These are phyloP conservation scores for Cordyceps militaris DNA, from an alignment of 2,329 filamentous ascomycete species.

Conservation along the genomic window DNA sequence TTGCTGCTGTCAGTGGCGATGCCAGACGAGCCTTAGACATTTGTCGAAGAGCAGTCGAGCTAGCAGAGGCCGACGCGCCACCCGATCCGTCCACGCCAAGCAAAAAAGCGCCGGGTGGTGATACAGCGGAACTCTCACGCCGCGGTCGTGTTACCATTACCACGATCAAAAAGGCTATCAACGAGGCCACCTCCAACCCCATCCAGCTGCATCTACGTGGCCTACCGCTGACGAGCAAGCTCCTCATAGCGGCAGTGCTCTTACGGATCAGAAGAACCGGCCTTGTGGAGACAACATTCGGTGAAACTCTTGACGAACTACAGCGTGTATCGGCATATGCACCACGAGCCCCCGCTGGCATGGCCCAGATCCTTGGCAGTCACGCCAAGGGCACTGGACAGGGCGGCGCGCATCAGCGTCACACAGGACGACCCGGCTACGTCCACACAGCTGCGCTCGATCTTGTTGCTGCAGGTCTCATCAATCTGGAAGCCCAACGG, in stretches of 20 bases:
- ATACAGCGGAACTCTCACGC: slow-evolving; percentile 21
- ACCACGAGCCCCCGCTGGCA: slow-evolving; percentile 28
- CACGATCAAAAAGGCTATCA: slow-evolving; percentile 89
- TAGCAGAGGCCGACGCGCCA: slow-evolving; percentile 68
- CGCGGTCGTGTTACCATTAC: slow-evolving; percentile 71
- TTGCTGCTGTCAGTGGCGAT: slow-evolving; percentile 92
- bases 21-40: slow-evolving; percentile 90
- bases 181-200: slow-evolving; percentile 88
- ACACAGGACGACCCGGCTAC: slow-evolving; percentile 27
- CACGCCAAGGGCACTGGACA: slow-evolving; percentile 22
- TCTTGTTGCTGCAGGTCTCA: slow-evolving; percentile 77
- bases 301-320: slow-evolving; percentile 78
- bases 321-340: slow-evolving; percentile 32
- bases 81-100: slow-evolving; percentile 54
- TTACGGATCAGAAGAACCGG: slow-evolving; percentile 75
- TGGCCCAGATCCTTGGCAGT: slow-evolving; percentile 29
- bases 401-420: slow-evolving; percentile 21
- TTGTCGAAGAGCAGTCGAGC: slow-evolving; percentile 87
- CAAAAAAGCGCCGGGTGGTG: slow-evolving; percentile 35
- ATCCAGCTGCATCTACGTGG: slow-evolving; percentile 81
- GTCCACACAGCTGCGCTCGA: slow-evolving; percentile 71
- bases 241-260: slow-evolving; percentile 78
- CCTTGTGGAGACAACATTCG: slow-evolving; percentile 77
- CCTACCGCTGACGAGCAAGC: slow-evolving; percentile 73
- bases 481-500: slow-evolving; percentile 73